Conservation (phyloP, 768 basidiomycete genomes). For the Mycena polygramma region DNA sequence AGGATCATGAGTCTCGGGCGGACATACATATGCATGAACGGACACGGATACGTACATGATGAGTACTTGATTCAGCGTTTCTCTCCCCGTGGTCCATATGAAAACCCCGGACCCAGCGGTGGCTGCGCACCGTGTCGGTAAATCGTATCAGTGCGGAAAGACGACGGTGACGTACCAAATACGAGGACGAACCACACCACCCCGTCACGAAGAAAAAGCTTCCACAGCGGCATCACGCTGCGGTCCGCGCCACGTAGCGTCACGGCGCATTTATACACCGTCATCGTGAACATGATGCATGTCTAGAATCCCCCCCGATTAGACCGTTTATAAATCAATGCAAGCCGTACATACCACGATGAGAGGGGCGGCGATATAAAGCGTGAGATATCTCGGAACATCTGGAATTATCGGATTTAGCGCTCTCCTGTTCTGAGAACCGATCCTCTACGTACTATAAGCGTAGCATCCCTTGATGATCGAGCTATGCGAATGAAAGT, state of each 20-base stretch:
- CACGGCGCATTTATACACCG: background rate
- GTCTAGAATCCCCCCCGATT: too few species aligned
- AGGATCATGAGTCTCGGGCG: too few species aligned
- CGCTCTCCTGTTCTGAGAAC: too few species aligned
- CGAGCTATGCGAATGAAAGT: background rate
- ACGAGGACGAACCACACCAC: constrained; percentile 6
- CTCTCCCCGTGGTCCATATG: too few species aligned
- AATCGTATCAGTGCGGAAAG: too few species aligned
- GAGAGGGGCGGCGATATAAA: background rate
- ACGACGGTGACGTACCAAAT: background rate
- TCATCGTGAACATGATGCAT: constrained; percentile 14
- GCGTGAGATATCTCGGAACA: background rate
- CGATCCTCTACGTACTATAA: background rate
- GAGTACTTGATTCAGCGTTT: too few species aligned
- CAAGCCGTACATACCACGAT: background rate
- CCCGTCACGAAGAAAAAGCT: constrained; percentile 8
- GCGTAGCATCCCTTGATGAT: constrained; percentile 12
- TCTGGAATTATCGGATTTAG: background rate
- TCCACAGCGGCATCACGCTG: background rate
- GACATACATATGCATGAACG: too few species aligned
- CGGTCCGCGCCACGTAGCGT: background rate
- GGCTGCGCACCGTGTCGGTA: too few species aligned
- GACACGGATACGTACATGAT: too few species aligned
- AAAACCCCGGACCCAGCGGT: too few species aligned
- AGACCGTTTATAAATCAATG: too few species aligned